Percentiles rank a stretch among this genome's conserved stretches.
These are phyloP conservation scores for Hibiscus trionum DNA, from an alignment of 345 rosid genomes.

Conservation along the genomic window DNA sequence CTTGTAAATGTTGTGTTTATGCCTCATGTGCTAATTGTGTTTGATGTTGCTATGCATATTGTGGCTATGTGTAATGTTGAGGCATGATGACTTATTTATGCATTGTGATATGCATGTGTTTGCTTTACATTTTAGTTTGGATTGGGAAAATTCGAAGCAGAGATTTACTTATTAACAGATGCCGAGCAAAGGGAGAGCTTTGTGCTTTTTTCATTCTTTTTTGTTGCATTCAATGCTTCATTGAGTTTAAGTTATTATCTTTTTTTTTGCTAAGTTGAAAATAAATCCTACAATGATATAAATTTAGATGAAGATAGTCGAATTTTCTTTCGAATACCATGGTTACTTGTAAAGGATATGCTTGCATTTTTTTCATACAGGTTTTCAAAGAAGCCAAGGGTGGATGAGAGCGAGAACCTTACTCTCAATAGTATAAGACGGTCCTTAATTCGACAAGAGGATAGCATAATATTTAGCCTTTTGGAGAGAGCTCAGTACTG, in stretches of 20 bases:
- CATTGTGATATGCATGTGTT: no score
- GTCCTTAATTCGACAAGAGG: slow-evolving; percentile 55
- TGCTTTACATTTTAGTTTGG: neutral
- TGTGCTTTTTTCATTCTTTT: neutral
- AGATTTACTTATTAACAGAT: neutral
- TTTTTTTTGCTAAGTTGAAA: neutral
- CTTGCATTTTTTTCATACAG: neutral
- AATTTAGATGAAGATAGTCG: neutral
- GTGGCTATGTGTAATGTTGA: no score
- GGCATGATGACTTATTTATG: no score
- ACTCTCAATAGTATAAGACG: slow-evolving; percentile 51
- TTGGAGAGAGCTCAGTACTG: slow-evolving; percentile 61
- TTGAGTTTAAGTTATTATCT: neutral
- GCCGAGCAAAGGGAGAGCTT: neutral
- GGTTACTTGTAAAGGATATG: neutral
- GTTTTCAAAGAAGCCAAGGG: slow-evolving; percentile 23
- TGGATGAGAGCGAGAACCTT: slow-evolving; percentile 51
- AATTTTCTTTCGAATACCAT: neutral
- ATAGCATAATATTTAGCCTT: slow-evolving; percentile 59
- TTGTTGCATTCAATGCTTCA: neutral
- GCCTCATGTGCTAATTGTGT: no score
- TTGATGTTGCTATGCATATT: no score
- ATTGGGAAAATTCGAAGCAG: neutral
- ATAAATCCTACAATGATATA: neutral
- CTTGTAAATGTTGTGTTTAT: no score